Base-by-base conservation (phyloP, 176 grass and related monocot genomes). In the Themeda triandra region DNA sequence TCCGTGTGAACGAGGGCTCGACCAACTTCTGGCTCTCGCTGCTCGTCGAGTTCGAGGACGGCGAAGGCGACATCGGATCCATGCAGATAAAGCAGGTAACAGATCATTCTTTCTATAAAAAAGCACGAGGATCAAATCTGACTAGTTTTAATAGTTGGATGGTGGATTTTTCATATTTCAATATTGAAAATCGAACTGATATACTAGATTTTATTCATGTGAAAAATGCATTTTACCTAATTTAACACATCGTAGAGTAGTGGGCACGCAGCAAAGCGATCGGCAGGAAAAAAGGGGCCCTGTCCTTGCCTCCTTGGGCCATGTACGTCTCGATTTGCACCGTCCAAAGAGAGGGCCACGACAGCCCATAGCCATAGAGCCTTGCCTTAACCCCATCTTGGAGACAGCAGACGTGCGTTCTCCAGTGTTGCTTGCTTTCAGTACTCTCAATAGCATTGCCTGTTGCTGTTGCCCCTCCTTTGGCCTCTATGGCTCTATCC, bases 71-170 rank as follows among this genome's bases (percentile, higher is more conserved):
- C 83, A 88, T 99, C 62, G 97, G 96, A 82, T 88, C 97, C 86
- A 96, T 99, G 93, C 93, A 94, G 80, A 91, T 99, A 11, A 88
- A 93, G 91, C 97, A 94, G 87, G 96, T 98, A 92, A 59, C 23
- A 1, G 54, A 59, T 23, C 3, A 11, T 59, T 59, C 54, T 59
- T 17, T 53, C 18, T 53, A 2, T 48, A 3, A n/a, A n/a, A n/a
- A n/a, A n/a, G n/a, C n/a, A n/a, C n/a, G n/a, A n/a, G n/a, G n/a
- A n/a, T n/a, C n/a, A n/a, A n/a, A n/a, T n/a, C n/a, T n/a, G n/a
- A n/a, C n/a, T n/a, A n/a, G n/a, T n/a, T n/a, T n/a, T n/a, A n/a
- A n/a, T n/a, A n/a, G n/a, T n/a, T n/a, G n/a, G n/a, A n/a, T n/a
- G n/a, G n/a, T n/a, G n/a, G n/a, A n/a, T n/a, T n/a, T n/a, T n/a